phyloP scores from a whole-genome alignment of 164 flowering plant genomes.

The Protea cynaroides region DNA sequence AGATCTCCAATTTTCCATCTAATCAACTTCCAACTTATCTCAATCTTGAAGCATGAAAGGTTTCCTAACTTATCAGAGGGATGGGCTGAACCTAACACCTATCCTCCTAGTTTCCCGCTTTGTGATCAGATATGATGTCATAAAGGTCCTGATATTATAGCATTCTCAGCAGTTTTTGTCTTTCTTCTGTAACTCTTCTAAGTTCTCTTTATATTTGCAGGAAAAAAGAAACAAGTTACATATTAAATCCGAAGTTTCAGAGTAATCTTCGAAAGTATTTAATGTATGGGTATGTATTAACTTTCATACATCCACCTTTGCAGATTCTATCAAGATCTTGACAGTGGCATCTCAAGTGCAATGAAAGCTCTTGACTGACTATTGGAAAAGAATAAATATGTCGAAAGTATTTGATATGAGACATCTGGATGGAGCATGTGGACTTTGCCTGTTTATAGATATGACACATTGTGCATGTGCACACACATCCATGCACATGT shows the following conservation, averaged over 20 bases:
- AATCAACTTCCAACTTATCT: too few species aligned
- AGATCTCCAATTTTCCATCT: too few species aligned
- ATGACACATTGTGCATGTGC: too few species aligned
- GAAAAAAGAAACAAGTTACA: constrained; percentile 66
- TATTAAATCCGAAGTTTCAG: constrained; percentile 68
- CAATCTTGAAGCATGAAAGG: too few species aligned
- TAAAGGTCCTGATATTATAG: neutral
- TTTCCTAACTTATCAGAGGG: too few species aligned
- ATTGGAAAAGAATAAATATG: neutral
- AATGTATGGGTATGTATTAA: constrained; percentile 56
- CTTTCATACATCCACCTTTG: neutral
- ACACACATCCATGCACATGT: too few species aligned
- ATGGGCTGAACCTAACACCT: too few species aligned
- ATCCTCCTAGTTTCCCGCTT: too few species aligned
- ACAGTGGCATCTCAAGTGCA: neutral
- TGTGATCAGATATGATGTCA: neutral
- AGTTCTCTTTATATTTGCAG: constrained; percentile 32
- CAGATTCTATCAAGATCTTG: neutral
- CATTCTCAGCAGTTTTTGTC: neutral
- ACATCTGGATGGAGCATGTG: neutral
- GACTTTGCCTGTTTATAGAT: too few species aligned
- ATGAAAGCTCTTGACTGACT: neutral
- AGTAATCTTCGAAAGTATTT: constrained; percentile 70
- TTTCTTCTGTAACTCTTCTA: neutral
- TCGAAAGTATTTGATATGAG: neutral